A percentile compares a stretch with the other conserved stretches of the same genome.
phyloP scores from a whole-genome alignment of 176 grass and related monocot genomes.

The Oryza australiensis region DNA sequence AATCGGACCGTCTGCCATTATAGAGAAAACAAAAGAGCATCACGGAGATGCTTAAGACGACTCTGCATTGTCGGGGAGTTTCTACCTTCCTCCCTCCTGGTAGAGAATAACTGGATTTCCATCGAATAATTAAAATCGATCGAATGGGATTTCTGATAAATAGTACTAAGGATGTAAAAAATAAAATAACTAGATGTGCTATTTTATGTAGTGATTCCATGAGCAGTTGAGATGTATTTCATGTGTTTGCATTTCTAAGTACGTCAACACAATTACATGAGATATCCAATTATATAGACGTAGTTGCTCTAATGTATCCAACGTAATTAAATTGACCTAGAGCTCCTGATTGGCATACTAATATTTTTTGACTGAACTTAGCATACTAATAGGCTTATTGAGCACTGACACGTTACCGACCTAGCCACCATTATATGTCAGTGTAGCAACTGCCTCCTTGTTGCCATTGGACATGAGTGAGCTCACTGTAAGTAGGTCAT shows the following conservation, averaged over 20 bases:
- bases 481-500: slow-evolving; percentile 30
- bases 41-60: too few relatives aligned
- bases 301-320: background rate
- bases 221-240: background rate
- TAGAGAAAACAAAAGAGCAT: too few relatives aligned
- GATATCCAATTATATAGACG: too few relatives aligned
- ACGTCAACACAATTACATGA: background rate
- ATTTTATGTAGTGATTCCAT: background rate
- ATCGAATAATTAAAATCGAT: too few relatives aligned
- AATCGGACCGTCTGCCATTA: too few relatives aligned
- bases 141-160: too few relatives aligned
- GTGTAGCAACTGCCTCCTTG: slow-evolving; percentile 3
- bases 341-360: background rate
- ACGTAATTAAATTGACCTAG: background rate
- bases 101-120: too few relatives aligned
- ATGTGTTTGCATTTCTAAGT: background rate
- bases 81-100: too few relatives aligned
- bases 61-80: too few relatives aligned
- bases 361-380: too few relatives aligned
- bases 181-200: too few relatives aligned
- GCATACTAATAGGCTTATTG: background rate
- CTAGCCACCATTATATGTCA: background rate
- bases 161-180: too few relatives aligned
- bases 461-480: slow-evolving; percentile 27
- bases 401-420: slow-evolving; percentile 26